Evolutionary conservation across 2,329 filamentous ascomycete species (phyloP), one percentile per base, ranked within the genome.

Genomic region (Exophiala oligosperma): DNA sequence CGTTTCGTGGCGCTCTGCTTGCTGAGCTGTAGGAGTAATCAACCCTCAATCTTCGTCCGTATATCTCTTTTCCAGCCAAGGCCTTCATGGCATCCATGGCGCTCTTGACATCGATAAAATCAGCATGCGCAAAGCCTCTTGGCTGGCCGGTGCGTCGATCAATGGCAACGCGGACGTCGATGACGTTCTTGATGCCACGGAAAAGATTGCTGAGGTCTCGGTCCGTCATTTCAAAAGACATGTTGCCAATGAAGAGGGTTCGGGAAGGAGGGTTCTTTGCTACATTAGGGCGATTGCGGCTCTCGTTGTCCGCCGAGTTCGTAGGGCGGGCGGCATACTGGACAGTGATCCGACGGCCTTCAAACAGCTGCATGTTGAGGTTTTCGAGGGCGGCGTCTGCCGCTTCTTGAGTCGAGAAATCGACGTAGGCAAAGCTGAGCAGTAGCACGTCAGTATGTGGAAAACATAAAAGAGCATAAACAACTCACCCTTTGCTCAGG

Each of bases 141-240:
- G 89, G 89, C 75, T 89, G 87, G 47, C 91, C 91, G 5, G 89
- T 92, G 64, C 85, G 81, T 67, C 89, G 84, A 74, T 96, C 91
- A 67, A 94, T 88, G 52, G 91, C 89, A 56, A 96, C 87, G 60
- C 92, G 86, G 49, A 96, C 86, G 68, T 92, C 89, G 54, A 81
- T 76, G 49, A 93, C 81, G 71, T 90, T 88, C 50, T 81, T 77
- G 59, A 95, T 79, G 24, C 84, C 81, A 57, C 81, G 78, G 81
- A 96, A 93, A 26, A 95, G 74, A 53, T 85, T 81, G 74, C 92
- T 92, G 54, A 96, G 79, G 68, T 96, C 91, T 54, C 84, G 83
- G 70, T 96, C 91, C 7, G 88, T 89, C 77, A 92, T 88, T 75
- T 95, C 89, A 70, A 89, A 94, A 9, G 90, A 86, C 74, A 96